Base-by-base conservation (phyloP, 805 yeast species). In the Teunomyces gatunensis region DNA sequence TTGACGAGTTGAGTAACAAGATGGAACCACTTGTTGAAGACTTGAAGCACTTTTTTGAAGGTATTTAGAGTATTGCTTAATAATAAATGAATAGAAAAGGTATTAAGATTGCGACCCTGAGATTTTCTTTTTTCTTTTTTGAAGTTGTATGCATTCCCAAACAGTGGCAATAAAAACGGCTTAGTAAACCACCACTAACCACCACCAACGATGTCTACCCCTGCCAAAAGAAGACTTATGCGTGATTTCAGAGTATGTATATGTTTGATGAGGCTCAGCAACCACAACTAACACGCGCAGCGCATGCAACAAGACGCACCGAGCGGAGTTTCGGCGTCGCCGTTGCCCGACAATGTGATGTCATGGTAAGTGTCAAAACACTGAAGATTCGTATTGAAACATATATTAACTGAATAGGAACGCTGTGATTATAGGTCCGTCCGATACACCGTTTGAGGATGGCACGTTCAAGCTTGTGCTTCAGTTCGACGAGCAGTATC, bases 301-400 rank as follows among this genome's bases (percentile, higher is more conserved):
- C 85, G 98, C 58, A 91, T 94, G 85, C 97, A 94, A 68, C 94
- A 87, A 73, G 99, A 94, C 68, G 94, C 98, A 10, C 97, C 99
- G 20, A 94, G 96, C 28, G 99, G 99, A 12, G 96, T 94, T 9
- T 88, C 96, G 5, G 99, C 99, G 0, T 88, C 96, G 4, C 99
- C 99, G 4, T 78, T 92, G 45, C 90, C 98, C 4, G 98, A 94
- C 64, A 94, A 94, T 60, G 97, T 94, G 44, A 90, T 94, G 96
- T 80, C 88, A 32, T 94, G 99, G 69, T 59, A 66, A 39, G 55
- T 17, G 21, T 32, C 7, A 17, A 23, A 46, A 23, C 9, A 12
- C 3, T 3, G 4, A 32, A 18, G 20, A 18, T 18, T 4, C 20
- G 32, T 30, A 15, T 28, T 7, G 18, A 17, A 35, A n/a, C 29